Percentiles rank a stretch among this genome's conserved stretches.
phyloP scores from a whole-genome alignment of 257 asterid genomes.

The Marsdenia floribunda region DNA sequence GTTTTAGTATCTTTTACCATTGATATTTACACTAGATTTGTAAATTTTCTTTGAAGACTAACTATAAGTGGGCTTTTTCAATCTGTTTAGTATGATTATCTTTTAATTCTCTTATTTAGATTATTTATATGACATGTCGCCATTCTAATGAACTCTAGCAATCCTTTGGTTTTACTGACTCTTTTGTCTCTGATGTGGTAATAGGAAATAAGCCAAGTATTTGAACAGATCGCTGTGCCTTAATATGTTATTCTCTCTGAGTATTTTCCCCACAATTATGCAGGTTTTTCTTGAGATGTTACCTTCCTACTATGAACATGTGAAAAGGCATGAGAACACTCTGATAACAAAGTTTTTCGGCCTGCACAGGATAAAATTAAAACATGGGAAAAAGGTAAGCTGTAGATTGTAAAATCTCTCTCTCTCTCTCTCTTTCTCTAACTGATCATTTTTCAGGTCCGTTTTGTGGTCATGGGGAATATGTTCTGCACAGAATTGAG shows the following conservation, averaged over 20 bases:
- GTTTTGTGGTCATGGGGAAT: conserved; percentile 97
- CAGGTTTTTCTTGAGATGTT: conserved; percentile 84
- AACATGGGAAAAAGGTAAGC: conserved; percentile 68
- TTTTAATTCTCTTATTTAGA: neutral
- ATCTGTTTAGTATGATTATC: neutral
- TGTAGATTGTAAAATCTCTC: neutral
- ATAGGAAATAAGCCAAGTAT: neutral
- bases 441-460: conserved; percentile 56
- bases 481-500: conserved; percentile 92
- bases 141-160: neutral
- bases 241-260: conserved; percentile 8
- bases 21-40: neutral
- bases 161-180: neutral
- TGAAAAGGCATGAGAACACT: conserved; percentile 76
- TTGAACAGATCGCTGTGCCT: neutral
- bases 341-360: conserved; percentile 95
- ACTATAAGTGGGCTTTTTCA: neutral
- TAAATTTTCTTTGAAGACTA: neutral
- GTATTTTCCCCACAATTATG: conserved; percentile 20
- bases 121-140: neutral
- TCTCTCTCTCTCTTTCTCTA: conserved; percentile 1
- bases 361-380: conserved; percentile 65
- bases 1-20: neutral
- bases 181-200: conserved; percentile 9
- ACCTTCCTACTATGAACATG: conserved; percentile 78